Evolutionary conservation across 768 basidiomycete species (phyloP).

Genomic region (Trametes cingulata): DNA sequence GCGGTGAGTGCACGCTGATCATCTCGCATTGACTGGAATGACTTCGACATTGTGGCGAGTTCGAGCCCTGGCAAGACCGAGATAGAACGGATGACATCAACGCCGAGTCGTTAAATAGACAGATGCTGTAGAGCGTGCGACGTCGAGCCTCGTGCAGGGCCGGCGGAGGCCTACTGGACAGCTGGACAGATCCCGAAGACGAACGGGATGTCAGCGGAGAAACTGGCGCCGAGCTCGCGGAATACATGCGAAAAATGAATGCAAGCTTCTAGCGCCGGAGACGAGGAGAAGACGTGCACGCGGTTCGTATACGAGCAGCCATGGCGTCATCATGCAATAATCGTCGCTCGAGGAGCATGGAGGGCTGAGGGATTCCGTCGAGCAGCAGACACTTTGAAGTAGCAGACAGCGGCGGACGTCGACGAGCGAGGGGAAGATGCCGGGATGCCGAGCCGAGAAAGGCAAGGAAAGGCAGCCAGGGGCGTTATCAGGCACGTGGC

Average conservation of each 20-base stretch:
- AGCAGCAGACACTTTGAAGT: not conserved
- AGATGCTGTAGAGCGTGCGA: no score
- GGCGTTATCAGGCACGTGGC: constrained; percentile 6
- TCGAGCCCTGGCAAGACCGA: no score
- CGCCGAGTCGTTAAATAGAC: no score
- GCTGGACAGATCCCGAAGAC: not conserved
- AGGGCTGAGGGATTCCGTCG: not conserved
- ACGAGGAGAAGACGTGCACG: not conserved
- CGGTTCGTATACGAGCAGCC: not conserved
- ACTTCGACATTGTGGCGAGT: no score
- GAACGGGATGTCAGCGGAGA: not conserved
- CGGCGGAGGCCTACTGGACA: no score
- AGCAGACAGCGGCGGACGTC: not conserved
- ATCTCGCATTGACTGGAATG: no score
- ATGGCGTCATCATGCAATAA: not conserved
- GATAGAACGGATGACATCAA: no score
- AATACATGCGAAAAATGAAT: not conserved
- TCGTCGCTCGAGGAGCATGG: not conserved
- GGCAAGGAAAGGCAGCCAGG: no score
- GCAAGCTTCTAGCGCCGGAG: not conserved
- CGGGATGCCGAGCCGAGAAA: not conserved
- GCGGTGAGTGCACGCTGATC: no score
- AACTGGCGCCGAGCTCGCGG: not conserved
- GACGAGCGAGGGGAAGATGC: not conserved
- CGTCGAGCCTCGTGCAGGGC: not conserved